A percentile compares a stretch with the other conserved stretches of the same genome.
These are phyloP conservation scores for Fusarium neocosmosporiellum DNA, from an alignment of 2,329 filamentous ascomycete genomes.

Conservation along the genomic window DNA sequence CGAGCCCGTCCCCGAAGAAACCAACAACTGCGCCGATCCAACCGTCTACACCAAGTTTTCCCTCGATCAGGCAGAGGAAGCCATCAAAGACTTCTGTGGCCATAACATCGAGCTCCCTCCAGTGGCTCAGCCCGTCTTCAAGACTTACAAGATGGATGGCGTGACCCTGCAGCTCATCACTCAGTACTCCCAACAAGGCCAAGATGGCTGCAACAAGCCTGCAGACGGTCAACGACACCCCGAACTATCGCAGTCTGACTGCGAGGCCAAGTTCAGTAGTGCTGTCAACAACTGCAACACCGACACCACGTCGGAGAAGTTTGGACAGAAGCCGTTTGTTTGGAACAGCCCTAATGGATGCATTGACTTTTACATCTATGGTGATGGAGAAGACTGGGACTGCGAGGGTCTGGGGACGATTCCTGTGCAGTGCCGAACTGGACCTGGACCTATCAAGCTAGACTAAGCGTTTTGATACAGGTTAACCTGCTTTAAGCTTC, in stretches of 20 bases:
- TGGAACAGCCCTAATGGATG: conserved; percentile 16
- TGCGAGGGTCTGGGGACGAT: background rate
- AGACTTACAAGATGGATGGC: background rate
- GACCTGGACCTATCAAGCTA: background rate
- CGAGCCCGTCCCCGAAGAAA: background rate
- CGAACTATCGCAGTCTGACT: background rate
- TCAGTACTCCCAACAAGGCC: background rate
- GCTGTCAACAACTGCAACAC: conserved; percentile 6
- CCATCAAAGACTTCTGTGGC: background rate
- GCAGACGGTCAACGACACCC: background rate
- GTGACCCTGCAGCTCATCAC: background rate
- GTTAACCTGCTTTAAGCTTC: background rate
- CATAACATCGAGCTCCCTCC: background rate
- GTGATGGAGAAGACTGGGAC: conserved; percentile 1
- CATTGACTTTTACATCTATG: conserved; percentile 6
- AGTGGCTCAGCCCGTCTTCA: background rate
- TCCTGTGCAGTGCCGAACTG: conserved; percentile 4
- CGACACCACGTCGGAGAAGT: conserved; percentile 2
- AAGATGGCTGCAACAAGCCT: background rate
- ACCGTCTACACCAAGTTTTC: conserved; percentile 5
- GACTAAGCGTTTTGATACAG: background rate
- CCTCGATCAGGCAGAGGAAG: background rate
- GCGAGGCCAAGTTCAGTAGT: background rate
- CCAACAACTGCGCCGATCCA: conserved; percentile 11
- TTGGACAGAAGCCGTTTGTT: background rate